Evolutionary conservation across 73 alveolate species (phyloP), one percentile per base, ranked within the genome.

Genomic region (Uronychia setigera): DNA sequence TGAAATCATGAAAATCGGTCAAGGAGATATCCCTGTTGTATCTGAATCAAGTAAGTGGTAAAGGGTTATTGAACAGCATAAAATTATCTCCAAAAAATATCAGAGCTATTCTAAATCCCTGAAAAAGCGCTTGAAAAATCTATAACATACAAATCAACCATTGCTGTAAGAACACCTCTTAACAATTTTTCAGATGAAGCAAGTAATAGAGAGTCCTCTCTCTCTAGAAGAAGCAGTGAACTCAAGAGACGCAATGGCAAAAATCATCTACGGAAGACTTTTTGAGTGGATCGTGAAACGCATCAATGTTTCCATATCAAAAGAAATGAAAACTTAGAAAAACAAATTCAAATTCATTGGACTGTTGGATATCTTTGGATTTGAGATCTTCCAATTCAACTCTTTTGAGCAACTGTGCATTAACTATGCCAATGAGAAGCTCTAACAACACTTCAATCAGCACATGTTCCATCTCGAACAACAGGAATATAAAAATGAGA

Each of bases 281-380:
- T 97, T 98, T 91, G 89, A 93, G 83, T 96, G 98, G 97, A 81
- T 98, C 29, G 98, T 98, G 32, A 31, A 76, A 27, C 76, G 89
- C 74, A 78, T 93, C 60, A 95, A 94, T 78, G 76, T 80, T 76
- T 67, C 91, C 26, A 93, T 91, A 28, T 86, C 92, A 33, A 58
- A 82, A 1, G 74, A 93, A 46, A 83, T 76, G 85, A 93, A 89
- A 29, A 91, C 86, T 0, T 74, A 76, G 79, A 33, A 33, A 32
- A 77, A 78, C 28, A 87, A 79, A 28, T 74, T 83, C 33, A 90
- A 90, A 80, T 83, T 96, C 81, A 98, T 99, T 25, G 99, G 99
- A 14, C 79, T 99, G n/a, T 83, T 99, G 77, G 99, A 99, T 93
- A 99, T 99, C 75, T 99, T 96, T 86, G 99, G 99, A 9, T 99